A percentile compares a stretch with the other conserved stretches of the same genome.
phyloP scores from a whole-genome alignment of 2,329 filamentous ascomycete species.

The Phialophora tarda region DNA sequence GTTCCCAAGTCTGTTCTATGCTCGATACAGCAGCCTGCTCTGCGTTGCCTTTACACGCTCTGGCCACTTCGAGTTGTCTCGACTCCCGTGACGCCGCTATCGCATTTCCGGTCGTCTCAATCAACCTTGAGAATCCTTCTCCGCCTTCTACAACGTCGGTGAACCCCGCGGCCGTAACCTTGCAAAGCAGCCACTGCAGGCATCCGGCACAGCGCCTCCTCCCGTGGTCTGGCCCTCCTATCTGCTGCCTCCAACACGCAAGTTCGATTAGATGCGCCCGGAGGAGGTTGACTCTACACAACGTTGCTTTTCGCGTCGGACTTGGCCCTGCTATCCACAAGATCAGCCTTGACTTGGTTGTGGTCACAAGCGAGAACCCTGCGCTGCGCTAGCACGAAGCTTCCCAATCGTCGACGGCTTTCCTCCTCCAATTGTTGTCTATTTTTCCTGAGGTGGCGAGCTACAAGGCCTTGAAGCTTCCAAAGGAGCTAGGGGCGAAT shows the following conservation, averaged over 20 bases:
- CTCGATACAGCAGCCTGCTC: slow-evolving; percentile 12
- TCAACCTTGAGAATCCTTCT: slow-evolving; percentile 15
- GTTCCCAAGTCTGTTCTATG: slow-evolving; percentile 1
- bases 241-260: slow-evolving; percentile 24
- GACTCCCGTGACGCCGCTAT: slow-evolving; percentile 10
- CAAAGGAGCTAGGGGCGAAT: slow-evolving; percentile 6
- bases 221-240: slow-evolving; percentile 2
- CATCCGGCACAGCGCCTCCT: slow-evolving; percentile 23
- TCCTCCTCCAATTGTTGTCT: slow-evolving; percentile 14
- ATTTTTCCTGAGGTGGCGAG: slow-evolving; percentile 5
- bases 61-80: slow-evolving; percentile 12
- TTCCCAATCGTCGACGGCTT: slow-evolving; percentile 16
- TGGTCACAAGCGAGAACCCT: slow-evolving; percentile 28
- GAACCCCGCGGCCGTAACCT: slow-evolving; percentile 24
- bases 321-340: slow-evolving; percentile 16
- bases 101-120: slow-evolving; percentile 10
- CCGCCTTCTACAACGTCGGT: slow-evolving; percentile 22
- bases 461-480: slow-evolving; percentile 5
- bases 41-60: slow-evolving; percentile 2
- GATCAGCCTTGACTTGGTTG: slow-evolving; percentile 24
- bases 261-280: slow-evolving; percentile 17
- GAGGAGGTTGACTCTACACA: slow-evolving; percentile 5
- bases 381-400: slow-evolving; percentile 7
- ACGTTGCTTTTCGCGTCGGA: slow-evolving; percentile 4
- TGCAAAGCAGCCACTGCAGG: slow-evolving; percentile 30